These are phyloP conservation scores for Neospora caninum DNA, from an alignment of 169 alveolate genomes.

Conservation along the genomic window DNA sequence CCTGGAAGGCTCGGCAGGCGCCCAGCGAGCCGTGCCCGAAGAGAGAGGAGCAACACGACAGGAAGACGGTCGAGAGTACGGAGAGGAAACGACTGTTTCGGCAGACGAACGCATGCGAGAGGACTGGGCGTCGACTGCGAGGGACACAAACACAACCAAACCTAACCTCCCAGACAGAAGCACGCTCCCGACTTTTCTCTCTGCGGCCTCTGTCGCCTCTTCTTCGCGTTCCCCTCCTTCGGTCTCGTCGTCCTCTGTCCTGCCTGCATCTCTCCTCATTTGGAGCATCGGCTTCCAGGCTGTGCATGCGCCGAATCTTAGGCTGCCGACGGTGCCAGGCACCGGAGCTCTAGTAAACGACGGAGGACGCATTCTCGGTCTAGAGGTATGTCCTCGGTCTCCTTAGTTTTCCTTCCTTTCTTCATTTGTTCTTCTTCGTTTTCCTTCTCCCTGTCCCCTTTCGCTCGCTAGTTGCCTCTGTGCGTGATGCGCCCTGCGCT, in stretches of 20 bases:
- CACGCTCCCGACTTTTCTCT: too few species aligned
- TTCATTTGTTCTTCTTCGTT: too few species aligned
- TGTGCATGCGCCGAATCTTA: background rate
- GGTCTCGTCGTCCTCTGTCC: background rate
- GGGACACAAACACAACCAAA: background rate
- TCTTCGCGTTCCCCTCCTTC: too few species aligned
- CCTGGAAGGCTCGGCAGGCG: constrained; percentile 11
- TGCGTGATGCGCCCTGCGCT: background rate
- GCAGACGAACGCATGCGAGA: background rate
- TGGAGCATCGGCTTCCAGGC: constrained; percentile 52
- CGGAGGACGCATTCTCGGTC: background rate
- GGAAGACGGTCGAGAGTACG: background rate
- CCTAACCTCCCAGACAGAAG: too few species aligned
- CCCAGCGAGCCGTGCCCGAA: background rate
- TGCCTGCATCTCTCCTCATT: constrained; percentile 33
- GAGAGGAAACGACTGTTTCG: background rate
- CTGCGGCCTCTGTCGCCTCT: too few species aligned
- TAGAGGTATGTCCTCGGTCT: background rate
- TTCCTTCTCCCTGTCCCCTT: background rate
- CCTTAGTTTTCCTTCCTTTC: too few species aligned
- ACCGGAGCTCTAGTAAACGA: background rate
- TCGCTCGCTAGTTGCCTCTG: background rate
- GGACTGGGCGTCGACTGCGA: too few species aligned
- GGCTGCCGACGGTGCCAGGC: background rate
- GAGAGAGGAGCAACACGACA: background rate